phyloP scores from a whole-genome alignment of 768 basidiomycete species.

The Hypholoma fasciculare region DNA sequence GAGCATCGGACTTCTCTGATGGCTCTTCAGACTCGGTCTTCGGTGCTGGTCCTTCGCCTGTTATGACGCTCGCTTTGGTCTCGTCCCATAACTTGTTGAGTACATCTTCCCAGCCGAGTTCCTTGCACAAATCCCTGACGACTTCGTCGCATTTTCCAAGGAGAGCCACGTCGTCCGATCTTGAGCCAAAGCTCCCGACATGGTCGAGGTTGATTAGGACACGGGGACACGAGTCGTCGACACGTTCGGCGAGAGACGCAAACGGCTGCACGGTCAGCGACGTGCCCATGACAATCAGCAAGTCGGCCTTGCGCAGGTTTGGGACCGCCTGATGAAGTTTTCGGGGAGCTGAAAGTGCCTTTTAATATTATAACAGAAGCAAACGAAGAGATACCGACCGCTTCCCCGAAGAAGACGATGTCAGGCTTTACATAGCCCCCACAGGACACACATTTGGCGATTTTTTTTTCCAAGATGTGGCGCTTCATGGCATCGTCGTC shows the following conservation, averaged over 20 bases:
- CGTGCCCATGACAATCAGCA: constrained; percentile 90
- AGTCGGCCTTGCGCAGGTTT: constrained; percentile 65
- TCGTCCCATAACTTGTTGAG: constrained; percentile 54
- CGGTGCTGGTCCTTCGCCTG: not conserved
- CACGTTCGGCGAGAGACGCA: constrained; percentile 67
- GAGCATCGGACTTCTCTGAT: constrained; percentile 10
- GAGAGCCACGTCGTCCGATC: constrained; percentile 58
- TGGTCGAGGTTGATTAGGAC: constrained; percentile 87
- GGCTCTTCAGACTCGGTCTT: constrained; percentile 3
- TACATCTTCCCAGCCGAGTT: constrained; percentile 76
- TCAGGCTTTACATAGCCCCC: constrained; percentile 87
- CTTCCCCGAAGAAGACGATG: constrained; percentile 91
- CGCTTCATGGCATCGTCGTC: constrained; percentile 69
- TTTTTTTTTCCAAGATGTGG: constrained; percentile 57
- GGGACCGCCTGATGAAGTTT: constrained; percentile 61
- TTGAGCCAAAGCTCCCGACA: constrained; percentile 65
- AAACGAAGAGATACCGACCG: constrained; percentile 39
- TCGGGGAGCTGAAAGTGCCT: constrained; percentile 60
- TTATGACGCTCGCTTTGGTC: constrained; percentile 35
- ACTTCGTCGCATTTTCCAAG: constrained; percentile 75
- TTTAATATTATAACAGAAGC: not conserved
- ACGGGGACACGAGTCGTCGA: constrained; percentile 63
- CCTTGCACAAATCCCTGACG: constrained; percentile 57
- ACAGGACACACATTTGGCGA: constrained; percentile 69
- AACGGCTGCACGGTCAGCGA: constrained; percentile 88